A percentile compares a stretch with the other conserved stretches of the same genome.
These are phyloP conservation scores for Rhizoclosmatium sp. DNA, from an alignment of 192 early-diverging fungal genomes.

Conservation along the genomic window DNA sequence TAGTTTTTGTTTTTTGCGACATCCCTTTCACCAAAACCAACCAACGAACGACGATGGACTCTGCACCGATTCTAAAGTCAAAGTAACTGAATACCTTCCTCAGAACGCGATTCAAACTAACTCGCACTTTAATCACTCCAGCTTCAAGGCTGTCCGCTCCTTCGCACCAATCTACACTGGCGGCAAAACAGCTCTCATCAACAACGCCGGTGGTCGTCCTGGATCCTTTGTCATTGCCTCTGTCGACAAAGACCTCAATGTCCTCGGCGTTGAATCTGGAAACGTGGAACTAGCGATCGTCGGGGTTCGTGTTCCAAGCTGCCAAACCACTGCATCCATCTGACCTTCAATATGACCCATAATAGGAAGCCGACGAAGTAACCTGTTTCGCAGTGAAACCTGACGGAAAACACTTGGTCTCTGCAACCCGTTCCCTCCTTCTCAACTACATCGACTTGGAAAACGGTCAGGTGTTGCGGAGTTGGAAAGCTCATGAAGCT, in stretches of 20 bases:
- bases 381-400: slow-evolving; percentile 88
- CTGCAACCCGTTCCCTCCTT: slow-evolving; percentile 81
- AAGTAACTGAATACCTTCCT: neutral
- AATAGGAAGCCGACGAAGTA: slow-evolving; percentile 83
- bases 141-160: slow-evolving; percentile 9
- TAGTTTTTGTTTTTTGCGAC: neutral
- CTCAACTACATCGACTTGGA: slow-evolving; percentile 81
- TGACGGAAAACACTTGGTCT: slow-evolving; percentile 77
- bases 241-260: slow-evolving; percentile 23
- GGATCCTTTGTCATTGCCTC: slow-evolving; percentile 3
- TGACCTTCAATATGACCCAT: neutral
- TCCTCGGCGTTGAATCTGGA: slow-evolving; percentile 11
- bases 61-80: neutral
- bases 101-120: too few species aligned
- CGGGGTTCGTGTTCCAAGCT: neutral
- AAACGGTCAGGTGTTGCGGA: slow-evolving; percentile 65
- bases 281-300: slow-evolving; percentile 22
- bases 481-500: slow-evolving; percentile 90
- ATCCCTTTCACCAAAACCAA: neutral
- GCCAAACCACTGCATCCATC: neutral
- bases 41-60: too few species aligned
- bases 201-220: neutral
- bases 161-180: slow-evolving; percentile 26
- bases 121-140: neutral
- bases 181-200: slow-evolving; percentile 12